These are phyloP conservation scores for Elongisporangium senticosum DNA, from an alignment of 352 stramenopile species.

Conservation along the genomic window DNA sequence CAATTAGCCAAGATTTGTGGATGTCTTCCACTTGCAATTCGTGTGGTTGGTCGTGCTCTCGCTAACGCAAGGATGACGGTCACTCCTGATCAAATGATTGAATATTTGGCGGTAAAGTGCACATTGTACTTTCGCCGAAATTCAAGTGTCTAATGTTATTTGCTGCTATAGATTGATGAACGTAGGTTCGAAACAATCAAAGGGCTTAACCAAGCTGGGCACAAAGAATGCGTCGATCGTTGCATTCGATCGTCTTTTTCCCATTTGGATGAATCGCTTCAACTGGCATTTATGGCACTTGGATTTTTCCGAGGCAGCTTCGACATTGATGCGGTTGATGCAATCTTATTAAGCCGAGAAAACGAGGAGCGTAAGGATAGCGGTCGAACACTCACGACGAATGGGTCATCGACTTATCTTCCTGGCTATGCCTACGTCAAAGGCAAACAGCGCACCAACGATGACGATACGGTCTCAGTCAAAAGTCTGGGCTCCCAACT, in stretches of 20 bases:
- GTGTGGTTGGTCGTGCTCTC: conserved; percentile 67
- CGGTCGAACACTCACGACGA: neutral
- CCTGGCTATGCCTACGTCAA: conserved; percentile 49
- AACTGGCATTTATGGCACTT: conserved; percentile 78
- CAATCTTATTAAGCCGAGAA: conserved; percentile 45
- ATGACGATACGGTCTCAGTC: conserved; percentile 51
- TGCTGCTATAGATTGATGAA: conserved; percentile 41
- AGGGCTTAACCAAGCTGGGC: conserved; percentile 64
- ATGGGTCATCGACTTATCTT: conserved; percentile 26
- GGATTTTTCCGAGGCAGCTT: conserved; percentile 80
- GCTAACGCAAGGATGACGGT: conserved; percentile 70
- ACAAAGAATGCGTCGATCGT: conserved; percentile 74
- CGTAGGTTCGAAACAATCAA: conserved; percentile 68
- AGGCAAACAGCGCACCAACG: conserved; percentile 14
- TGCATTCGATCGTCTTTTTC: conserved; percentile 82
- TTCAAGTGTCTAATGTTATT: neutral
- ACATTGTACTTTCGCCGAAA: neutral
- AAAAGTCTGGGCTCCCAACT: conserved; percentile 62
- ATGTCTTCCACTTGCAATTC: conserved; percentile 75
- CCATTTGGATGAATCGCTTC: conserved; percentile 60
- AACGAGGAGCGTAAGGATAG: neutral
- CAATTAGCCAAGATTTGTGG: conserved; percentile 67
- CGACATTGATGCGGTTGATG: conserved; percentile 58
- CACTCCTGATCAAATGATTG: conserved; percentile 75
- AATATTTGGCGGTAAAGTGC: conserved; percentile 56